phyloP scores from a whole-genome alignment of 139 green algal genomes.

The Haematococcus lacustris region DNA sequence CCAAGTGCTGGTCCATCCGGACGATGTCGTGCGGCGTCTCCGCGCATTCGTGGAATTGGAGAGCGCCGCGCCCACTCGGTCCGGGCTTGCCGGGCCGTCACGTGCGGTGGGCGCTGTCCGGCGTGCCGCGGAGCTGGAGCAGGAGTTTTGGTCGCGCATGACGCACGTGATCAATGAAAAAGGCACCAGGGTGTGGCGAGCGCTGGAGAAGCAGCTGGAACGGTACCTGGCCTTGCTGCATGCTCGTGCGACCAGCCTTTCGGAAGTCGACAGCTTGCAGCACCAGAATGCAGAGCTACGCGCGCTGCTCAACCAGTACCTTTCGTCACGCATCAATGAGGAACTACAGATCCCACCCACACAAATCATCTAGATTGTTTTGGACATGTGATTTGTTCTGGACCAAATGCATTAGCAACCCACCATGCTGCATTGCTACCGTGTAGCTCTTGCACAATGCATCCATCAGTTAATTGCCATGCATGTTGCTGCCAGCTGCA shows the following conservation, averaged over 20 bases:
- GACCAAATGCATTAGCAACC: no score
- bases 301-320: slow-evolving; percentile 69
- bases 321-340: slow-evolving; percentile 57
- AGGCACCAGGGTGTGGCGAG: slow-evolving; percentile 52
- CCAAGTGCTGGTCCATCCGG: slow-evolving; percentile 46
- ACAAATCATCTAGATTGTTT: slow-evolving; percentile 46
- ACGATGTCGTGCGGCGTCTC: slow-evolving; percentile 43
- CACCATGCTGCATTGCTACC: no score
- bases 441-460: no score
- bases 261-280: slow-evolving; percentile 49
- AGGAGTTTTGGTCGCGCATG: slow-evolving; percentile 48
- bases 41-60: slow-evolving; percentile 27
- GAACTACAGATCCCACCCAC: slow-evolving; percentile 65
- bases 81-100: slow-evolving; percentile 19
- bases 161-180: slow-evolving; percentile 39
- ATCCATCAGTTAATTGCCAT: no score
- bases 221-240: slow-evolving; percentile 59
- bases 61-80: slow-evolving; percentile 17
- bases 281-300: slow-evolving; percentile 70
- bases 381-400: no score
- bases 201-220: slow-evolving; percentile 60
- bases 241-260: slow-evolving; percentile 26
- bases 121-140: slow-evolving; percentile 27
- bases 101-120: slow-evolving; percentile 11
- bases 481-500: no score